Evolutionary conservation across 2,329 filamentous ascomycete genomes (phyloP).

Genomic region (Camptophora hylomeconis): DNA sequence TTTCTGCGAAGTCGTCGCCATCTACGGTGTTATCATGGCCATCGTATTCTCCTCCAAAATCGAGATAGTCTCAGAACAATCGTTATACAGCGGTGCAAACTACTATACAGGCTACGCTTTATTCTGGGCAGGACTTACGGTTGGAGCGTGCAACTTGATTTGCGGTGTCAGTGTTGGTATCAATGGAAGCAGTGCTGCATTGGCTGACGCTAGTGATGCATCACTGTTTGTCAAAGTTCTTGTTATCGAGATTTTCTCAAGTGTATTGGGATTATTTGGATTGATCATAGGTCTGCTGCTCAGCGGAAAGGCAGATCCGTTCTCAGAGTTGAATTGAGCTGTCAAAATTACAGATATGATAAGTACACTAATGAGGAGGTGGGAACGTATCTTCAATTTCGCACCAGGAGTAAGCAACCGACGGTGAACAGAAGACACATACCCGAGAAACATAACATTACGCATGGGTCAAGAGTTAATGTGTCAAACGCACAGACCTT

Average conservation of each 20-base stretch:
- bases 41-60: slow-evolving; percentile 95
- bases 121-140: slow-evolving; percentile 91
- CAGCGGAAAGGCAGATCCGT: slow-evolving; percentile 68
- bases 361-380: background rate
- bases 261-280: slow-evolving; percentile 88
- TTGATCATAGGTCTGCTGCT: slow-evolving; percentile 88
- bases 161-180: slow-evolving; percentile 96
- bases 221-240: slow-evolving; percentile 97
- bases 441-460: too few relatives aligned
- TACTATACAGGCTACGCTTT: slow-evolving; percentile 92
- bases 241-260: slow-evolving; percentile 98
- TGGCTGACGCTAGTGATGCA: slow-evolving; percentile 89
- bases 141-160: slow-evolving; percentile 89
- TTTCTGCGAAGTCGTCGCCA: slow-evolving; percentile 98
- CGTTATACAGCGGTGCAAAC: slow-evolving; percentile 59
- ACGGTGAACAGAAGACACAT: too few relatives aligned
- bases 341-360: background rate
- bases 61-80: slow-evolving; percentile 48
- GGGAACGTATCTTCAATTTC: background rate
- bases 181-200: slow-evolving; percentile 89
- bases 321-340: slow-evolving; percentile 25
- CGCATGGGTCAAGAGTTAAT: too few relatives aligned
- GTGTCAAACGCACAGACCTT: too few relatives aligned
- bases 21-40: slow-evolving; percentile 99
- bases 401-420: too few relatives aligned